These are phyloP conservation scores for Hypoxylon sp. DNA, from an alignment of 2,329 filamentous ascomycete genomes.

Conservation along the genomic window DNA sequence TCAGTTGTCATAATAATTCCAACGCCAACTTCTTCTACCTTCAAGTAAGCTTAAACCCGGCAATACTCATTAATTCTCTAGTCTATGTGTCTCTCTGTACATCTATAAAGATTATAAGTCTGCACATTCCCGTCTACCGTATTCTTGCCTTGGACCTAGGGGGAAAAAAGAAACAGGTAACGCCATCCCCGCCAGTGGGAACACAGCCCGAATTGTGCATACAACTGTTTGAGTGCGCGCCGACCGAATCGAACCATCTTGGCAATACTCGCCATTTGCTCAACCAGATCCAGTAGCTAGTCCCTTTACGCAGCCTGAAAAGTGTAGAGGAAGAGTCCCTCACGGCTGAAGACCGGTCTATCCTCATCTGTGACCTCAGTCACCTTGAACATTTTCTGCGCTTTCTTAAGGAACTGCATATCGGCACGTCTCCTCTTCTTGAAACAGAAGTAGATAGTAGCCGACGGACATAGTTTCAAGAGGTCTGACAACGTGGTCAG, in stretches of 20 bases:
- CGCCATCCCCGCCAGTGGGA: constrained; percentile 1
- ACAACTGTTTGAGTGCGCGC: too few species aligned
- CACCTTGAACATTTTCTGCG: constrained; percentile 76
- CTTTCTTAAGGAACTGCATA: constrained; percentile 80
- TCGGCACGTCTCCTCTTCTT: constrained; percentile 91
- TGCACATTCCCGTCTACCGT: constrained; percentile 35
- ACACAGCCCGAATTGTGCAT: background rate
- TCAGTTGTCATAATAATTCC: background rate
- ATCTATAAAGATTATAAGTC: constrained; percentile 19
- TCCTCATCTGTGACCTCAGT: constrained; percentile 75
- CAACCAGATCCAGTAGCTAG: too few species aligned
- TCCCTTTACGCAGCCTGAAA: constrained; percentile 54
- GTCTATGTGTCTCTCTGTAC: constrained; percentile 10
- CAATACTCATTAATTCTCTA: constrained; percentile 18
- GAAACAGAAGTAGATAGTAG: constrained; percentile 86
- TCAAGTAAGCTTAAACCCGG: constrained; percentile 15
- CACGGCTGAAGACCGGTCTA: constrained; percentile 68
- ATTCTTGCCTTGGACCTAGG: constrained; percentile 5
- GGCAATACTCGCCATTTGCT: too few species aligned
- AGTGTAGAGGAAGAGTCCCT: constrained; percentile 73
- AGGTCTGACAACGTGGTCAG: constrained; percentile 83
- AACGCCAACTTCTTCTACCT: constrained; percentile 2
- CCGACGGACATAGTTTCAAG: constrained; percentile 77
- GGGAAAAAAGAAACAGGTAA: constrained; percentile 12
- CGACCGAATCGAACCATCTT: too few species aligned